Base-by-base conservation (phyloP, 768 basidiomycete species). In the Trametes coccinea region DNA sequence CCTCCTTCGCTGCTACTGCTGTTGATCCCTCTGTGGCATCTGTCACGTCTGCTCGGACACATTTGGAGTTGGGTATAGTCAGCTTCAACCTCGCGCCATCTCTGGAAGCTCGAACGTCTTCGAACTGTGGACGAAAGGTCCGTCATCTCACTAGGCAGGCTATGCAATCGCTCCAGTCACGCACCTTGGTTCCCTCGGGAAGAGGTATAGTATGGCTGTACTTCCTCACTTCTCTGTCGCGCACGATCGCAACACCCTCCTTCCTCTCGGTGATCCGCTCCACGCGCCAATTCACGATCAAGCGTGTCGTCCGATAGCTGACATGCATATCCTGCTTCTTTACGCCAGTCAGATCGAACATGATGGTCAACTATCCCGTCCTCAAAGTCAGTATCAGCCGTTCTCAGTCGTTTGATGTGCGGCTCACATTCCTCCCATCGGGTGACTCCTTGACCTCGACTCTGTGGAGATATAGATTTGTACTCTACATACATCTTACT, bases 291-390 rank as follows among this genome's bases (percentile, higher is more conserved):
- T 83, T 87, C 41, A 92, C 78, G 40, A 88, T 77, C 9, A 92
- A 75, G 47, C 82, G 76, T 64, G 82, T 75, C 55, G 80, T 79
- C 55, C 88, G 87, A 66, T 83, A 91, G 69, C 84, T 89, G 68
- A 92, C 85, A 65, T 91, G 89, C 57, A 90, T 82, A 62, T 91
- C 84, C 60, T 89, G 82, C 71, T 90, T 91, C 68, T 78, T 79
- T 45, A 91, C 82, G 31, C 88, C 86, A 2, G 80, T 80, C 67
- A 92, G 75, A 61, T 90, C 87, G 70, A 90, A 89, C 52, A 82
- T 88, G 27, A 86, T 87, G 27, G 85, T 85, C 49, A 88, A 81
- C 69, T 86, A 45, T 17, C 6, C 34, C 29, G 22, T 41, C 46
- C 34, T 54, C 59, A 44, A 14, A 34, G 14, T 41, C 39, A 22